Percentiles rank a stretch among this genome's conserved stretches.
These are phyloP conservation scores for Hsuehochloa calcarea DNA, from an alignment of 176 grass and related monocot genomes.

Conservation along the genomic window DNA sequence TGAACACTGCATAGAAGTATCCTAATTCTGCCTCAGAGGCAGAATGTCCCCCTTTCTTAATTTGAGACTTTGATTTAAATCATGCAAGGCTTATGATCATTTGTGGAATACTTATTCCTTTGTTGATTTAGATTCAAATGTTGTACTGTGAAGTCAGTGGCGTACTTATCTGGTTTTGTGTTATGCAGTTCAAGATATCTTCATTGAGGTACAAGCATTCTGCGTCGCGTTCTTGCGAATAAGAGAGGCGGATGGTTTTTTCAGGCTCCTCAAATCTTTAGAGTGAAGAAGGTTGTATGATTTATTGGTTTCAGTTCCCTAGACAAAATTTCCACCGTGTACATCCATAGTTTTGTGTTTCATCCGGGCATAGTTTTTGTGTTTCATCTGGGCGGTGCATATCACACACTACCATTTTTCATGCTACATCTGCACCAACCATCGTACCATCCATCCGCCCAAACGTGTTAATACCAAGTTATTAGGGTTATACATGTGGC, in stretches of 20 bases:
- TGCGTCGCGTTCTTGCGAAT: constrained; percentile 90
- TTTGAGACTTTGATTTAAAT: constrained; percentile 9
- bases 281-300: constrained; percentile 47
- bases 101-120: neutral
- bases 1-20: neutral
- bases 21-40: neutral
- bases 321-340: constrained; percentile 22
- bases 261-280: constrained; percentile 87
- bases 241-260: constrained; percentile 80
- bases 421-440: too few species aligned
- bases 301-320: neutral
- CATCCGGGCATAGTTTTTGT: too few species aligned
- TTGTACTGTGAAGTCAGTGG: neutral
- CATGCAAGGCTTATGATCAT: neutral
- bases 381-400: too few species aligned
- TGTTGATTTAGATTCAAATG: neutral
- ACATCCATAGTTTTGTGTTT: constrained; percentile 25
- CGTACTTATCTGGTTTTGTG: constrained; percentile 9
- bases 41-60: neutral
- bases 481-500: neutral
- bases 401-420: too few species aligned
- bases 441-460: too few species aligned
- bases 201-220: constrained; percentile 94
- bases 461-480: too few species aligned
- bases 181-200: constrained; percentile 84